These are phyloP conservation scores for Vicia faba DNA, from an alignment of 306 rosid genomes.

Conservation along the genomic window DNA sequence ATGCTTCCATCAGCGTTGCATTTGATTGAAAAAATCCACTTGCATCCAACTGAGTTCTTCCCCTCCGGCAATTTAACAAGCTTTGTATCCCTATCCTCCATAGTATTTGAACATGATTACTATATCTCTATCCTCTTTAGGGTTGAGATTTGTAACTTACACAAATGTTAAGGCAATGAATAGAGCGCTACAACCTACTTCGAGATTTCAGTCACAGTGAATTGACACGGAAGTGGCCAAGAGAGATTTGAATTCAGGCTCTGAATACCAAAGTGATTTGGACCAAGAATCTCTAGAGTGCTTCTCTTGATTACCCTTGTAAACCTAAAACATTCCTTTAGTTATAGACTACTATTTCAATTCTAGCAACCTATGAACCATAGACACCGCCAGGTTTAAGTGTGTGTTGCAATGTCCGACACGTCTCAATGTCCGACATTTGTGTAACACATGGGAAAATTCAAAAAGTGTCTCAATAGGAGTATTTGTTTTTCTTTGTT, in stretches of 20 bases:
- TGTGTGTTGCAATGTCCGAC: too few relatives aligned
- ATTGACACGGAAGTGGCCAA: not conserved
- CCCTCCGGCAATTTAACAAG: too few relatives aligned
- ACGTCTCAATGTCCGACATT: too few relatives aligned
- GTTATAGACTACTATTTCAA: not conserved
- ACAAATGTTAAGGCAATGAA: not conserved
- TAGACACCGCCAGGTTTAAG: too few relatives aligned
- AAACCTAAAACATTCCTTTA: not conserved
- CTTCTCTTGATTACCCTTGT: not conserved
- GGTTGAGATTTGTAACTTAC: not conserved
- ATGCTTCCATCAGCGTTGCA: too few relatives aligned
- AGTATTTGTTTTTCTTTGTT: too few relatives aligned
- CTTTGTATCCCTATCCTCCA: not conserved
- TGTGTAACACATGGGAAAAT: too few relatives aligned
- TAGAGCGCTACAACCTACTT: not conserved
- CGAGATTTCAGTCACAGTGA: not conserved
- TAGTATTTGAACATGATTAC: not conserved
- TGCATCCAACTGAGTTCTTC: too few relatives aligned
- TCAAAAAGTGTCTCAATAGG: too few relatives aligned
- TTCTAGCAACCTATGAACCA: too few relatives aligned
- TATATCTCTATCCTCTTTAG: too few relatives aligned
- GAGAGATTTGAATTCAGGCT: not conserved
- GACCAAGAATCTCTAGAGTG: not conserved
- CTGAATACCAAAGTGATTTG: not conserved
- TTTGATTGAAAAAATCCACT: too few relatives aligned